Percentiles rank a stretch among this genome's conserved stretches.
These are phyloP conservation scores for Peronospora farinosa DNA, from an alignment of 352 stramenopile genomes.

Conservation along the genomic window DNA sequence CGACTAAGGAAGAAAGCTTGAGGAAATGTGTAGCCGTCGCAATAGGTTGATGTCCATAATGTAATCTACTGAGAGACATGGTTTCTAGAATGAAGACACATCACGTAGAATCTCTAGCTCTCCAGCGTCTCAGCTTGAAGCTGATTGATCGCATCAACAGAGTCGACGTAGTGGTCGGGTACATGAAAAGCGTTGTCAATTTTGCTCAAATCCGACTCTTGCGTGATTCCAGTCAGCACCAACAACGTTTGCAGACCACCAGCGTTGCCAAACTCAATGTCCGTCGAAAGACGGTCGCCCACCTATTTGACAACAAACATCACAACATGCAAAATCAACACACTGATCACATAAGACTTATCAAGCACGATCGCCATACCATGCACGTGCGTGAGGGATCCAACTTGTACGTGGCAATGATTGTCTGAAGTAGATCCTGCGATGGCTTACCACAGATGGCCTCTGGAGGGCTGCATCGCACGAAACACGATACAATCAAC, in stretches of 20 bases:
- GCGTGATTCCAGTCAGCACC: conserved; percentile 68
- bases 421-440: conserved; percentile 75
- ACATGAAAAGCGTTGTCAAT: conserved; percentile 50
- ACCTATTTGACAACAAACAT: conserved; percentile 33
- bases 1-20: conserved; percentile 39
- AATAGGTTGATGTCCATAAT: conserved; percentile 27
- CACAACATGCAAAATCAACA: background rate
- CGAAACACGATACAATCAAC: conserved; percentile 7
- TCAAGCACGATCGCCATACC: conserved; percentile 24
- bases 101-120: conserved; percentile 10
- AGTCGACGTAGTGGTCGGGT: conserved; percentile 63
- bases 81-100: background rate
- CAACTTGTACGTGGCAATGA: conserved; percentile 65
- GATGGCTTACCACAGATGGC: conserved; percentile 78
- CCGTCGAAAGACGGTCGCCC: conserved; percentile 73
- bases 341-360: background rate
- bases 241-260: conserved; percentile 69
- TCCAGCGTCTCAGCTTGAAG: conserved; percentile 43
- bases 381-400: conserved; percentile 74
- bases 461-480: conserved; percentile 44
- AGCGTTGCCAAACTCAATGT: conserved; percentile 78
- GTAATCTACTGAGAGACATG: conserved; percentile 17
- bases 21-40: conserved; percentile 20
- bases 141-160: conserved; percentile 67
- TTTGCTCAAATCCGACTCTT: conserved; percentile 43